Percentiles rank a stretch among this genome's conserved stretches.
phyloP scores from a whole-genome alignment of 768 basidiomycete species.

The Neoboletus magnificus region DNA sequence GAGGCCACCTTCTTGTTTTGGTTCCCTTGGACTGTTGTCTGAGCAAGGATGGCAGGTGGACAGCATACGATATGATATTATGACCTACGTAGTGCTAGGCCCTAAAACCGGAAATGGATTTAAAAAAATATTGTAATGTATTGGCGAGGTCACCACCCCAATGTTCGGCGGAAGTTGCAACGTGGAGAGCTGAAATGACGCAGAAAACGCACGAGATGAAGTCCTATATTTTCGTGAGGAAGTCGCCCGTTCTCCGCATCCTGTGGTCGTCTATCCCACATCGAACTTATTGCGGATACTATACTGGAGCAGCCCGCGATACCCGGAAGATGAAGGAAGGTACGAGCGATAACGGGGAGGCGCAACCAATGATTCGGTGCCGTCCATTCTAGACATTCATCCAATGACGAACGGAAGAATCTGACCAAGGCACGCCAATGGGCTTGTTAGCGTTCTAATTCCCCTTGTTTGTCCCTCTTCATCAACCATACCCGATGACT shows the following conservation, averaged over 20 bases:
- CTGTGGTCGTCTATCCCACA: not conserved
- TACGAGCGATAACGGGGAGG: not conserved
- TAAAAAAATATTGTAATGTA: not conserved
- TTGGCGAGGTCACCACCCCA: not conserved
- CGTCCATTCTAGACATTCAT: not conserved
- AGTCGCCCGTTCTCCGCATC: not conserved
- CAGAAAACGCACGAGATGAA: not conserved
- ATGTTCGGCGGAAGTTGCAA: not conserved
- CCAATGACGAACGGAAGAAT: not conserved
- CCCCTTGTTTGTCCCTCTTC: not conserved
- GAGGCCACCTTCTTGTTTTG: constrained; percentile 10
- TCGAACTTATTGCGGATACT: not conserved
- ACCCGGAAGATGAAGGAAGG: not conserved
- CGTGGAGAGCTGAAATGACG: not conserved
- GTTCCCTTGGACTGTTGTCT: constrained; percentile 6
- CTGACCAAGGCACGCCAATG: not conserved
- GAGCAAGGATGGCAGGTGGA: constrained; percentile 1
- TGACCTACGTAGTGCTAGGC: constrained; percentile 2
- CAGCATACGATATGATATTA: constrained; percentile 11
- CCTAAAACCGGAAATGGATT: not conserved
- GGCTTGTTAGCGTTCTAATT: not conserved
- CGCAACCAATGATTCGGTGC: not conserved
- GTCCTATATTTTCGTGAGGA: constrained; percentile 8
- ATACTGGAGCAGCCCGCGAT: not conserved
- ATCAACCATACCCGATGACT: not conserved